Conservation (phyloP, 345 rosid genomes). For the Clausena lansium region DNA sequence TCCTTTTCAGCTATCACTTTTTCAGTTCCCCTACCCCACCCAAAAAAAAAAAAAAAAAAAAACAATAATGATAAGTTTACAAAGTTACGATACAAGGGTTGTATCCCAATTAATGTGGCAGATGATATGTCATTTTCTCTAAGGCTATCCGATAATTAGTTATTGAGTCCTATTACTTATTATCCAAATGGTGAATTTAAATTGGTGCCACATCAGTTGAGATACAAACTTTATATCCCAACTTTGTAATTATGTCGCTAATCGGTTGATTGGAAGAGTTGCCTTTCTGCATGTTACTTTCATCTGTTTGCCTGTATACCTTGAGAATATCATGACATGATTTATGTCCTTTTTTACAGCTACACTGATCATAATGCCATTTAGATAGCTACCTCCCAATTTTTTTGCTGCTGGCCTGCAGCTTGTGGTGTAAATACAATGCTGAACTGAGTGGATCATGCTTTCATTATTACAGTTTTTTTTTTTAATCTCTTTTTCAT, state of each 20-base stretch:
- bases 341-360: background rate
- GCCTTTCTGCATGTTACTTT: background rate
- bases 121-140: too few species aligned
- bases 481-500: too few species aligned
- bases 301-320: background rate
- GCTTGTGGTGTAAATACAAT: background rate
- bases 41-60: too few species aligned
- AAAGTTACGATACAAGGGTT: too few species aligned
- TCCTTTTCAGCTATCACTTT: background rate
- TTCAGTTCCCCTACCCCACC: background rate
- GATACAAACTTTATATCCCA: too few species aligned
- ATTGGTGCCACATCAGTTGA: too few species aligned
- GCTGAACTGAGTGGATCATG: background rate
- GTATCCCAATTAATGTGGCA: too few species aligned
- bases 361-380: background rate
- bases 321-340: background rate
- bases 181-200: too few species aligned
- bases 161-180: too few species aligned
- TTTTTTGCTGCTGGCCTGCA: background rate
- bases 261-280: background rate
- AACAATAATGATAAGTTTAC: too few species aligned
- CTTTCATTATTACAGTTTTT: background rate
- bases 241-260: too few species aligned
- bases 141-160: too few species aligned
- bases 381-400: background rate